Evolutionary conservation across 495 filamentous ascomycete species (phyloP), one percentile per base, ranked within the genome.

Genomic region (Cercophora sp.): DNA sequence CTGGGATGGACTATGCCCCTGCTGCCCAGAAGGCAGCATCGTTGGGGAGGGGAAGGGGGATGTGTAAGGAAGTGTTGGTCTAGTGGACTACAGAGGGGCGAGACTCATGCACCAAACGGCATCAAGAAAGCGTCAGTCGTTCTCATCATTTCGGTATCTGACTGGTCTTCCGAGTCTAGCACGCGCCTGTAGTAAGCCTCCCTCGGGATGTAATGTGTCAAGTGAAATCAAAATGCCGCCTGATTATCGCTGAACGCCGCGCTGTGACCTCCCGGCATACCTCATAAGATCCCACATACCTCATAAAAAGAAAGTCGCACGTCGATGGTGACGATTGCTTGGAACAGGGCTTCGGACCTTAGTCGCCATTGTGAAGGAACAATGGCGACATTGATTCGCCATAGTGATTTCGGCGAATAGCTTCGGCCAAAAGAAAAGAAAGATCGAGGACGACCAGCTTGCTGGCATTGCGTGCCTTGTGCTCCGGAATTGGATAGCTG

Each of bases 351-450:
- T n/a, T n/a, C n/a, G 36, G 40, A 32, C 25, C 51, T 66, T 71
- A 86, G 61, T 86, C 84, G 43, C 66, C 66, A 58, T 78, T 75
- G 56, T 87, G 85, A 57, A 89, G 84, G 73, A 92, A 93, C 40
- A 95, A 70, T 25, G 88, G 85, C 51, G 88, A 92, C 67, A 95
- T 90, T 55, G 87, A 91, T 72, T 88, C 85, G 47, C 79, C 93
- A 68, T 96, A 91, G 64, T 97, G 91, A 68, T 96, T 96, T 62
- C 93, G 82, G 63, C 93, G 77, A 58, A 98, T 97, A 40, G 91
- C 91, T 71, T 98, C 93, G 9, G 89, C 77, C 25, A 98, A 74
- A 54, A 98, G 76, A 61, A 82, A 87, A 36, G 89, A 93, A 23
- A 98, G 77, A 61, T 96, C 90, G 51, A 98, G 82, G 15, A 95